Conservation (phyloP, 305 asterid species). For the Solanum hybrid region DNA sequence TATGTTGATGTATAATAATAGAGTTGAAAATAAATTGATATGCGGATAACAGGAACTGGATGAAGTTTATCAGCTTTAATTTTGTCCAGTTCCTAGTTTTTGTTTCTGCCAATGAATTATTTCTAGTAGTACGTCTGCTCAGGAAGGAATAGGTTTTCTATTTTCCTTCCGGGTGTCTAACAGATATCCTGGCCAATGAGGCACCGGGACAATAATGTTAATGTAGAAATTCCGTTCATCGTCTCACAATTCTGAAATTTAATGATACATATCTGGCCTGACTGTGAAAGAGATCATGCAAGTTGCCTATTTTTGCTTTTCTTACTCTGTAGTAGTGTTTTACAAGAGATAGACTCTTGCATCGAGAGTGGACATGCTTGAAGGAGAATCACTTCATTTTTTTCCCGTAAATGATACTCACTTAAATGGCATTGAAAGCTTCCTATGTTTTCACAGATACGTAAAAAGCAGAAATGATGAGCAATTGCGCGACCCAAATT, state of each 20-base stretch:
- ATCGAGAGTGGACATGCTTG: background rate
- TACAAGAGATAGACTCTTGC: background rate
- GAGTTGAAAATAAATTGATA: background rate
- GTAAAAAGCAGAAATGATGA: slow-evolving; percentile 83
- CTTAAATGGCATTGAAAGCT: background rate
- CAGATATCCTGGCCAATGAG: background rate
- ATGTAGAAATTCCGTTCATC: background rate
- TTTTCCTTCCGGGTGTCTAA: background rate
- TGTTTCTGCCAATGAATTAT: background rate
- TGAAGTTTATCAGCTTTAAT: background rate
- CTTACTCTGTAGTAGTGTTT: background rate
- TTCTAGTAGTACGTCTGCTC: background rate
- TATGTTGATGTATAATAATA: background rate
- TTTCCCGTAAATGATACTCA: background rate
- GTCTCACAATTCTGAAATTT: background rate
- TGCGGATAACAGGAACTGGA: background rate
- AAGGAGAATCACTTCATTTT: background rate
- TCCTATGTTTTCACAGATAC: slow-evolving; percentile 36
- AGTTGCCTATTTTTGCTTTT: background rate
- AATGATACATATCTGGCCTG: background rate
- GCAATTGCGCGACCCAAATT: slow-evolving; percentile 38
- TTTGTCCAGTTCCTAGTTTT: background rate
- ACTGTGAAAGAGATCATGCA: background rate
- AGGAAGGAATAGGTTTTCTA: background rate
- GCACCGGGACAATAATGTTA: background rate